phyloP scores from a whole-genome alignment of 2,329 filamentous ascomycete species.

The Hypoxylon sp. region DNA sequence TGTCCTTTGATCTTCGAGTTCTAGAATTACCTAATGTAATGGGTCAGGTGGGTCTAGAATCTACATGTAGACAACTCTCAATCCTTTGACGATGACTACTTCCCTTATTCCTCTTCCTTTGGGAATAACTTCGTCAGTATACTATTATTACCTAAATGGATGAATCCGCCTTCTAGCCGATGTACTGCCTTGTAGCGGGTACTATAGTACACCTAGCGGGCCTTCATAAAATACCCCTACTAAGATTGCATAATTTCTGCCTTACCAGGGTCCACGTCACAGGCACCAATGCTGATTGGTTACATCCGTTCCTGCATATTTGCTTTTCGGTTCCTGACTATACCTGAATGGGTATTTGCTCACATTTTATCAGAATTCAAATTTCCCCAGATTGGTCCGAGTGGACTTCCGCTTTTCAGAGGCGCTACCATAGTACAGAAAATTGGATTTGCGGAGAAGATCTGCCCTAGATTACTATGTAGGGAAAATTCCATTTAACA shows the following conservation, averaged over 20 bases:
- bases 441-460: constrained; percentile 41
- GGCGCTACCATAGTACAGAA: constrained; percentile 17
- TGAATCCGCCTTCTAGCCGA: constrained; percentile 12
- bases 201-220: not conserved
- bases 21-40: constrained; percentile 5
- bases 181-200: no score
- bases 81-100: constrained; percentile 27
- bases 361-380: constrained; percentile 28
- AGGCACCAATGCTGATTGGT: constrained; percentile 33
- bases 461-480: constrained; percentile 37
- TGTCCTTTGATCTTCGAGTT: constrained; percentile 21
- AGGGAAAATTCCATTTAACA: constrained; percentile 33
- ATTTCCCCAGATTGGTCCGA: constrained; percentile 45
- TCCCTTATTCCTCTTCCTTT: constrained; percentile 12
- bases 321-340: constrained; percentile 44
- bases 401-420: constrained; percentile 27
- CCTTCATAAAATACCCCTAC: constrained; percentile 39
- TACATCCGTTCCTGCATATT: constrained; percentile 40
- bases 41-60: no score
- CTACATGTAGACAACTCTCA: not conserved
- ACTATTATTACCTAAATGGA: constrained; percentile 13
- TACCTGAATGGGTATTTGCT: constrained; percentile 29
- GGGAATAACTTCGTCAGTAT: not conserved
- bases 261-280: constrained; percentile 29
- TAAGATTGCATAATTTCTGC: constrained; percentile 46